Evolutionary conservation across 2,329 filamentous ascomycete species (phyloP).

Genomic region (Camillea tinctor): DNA sequence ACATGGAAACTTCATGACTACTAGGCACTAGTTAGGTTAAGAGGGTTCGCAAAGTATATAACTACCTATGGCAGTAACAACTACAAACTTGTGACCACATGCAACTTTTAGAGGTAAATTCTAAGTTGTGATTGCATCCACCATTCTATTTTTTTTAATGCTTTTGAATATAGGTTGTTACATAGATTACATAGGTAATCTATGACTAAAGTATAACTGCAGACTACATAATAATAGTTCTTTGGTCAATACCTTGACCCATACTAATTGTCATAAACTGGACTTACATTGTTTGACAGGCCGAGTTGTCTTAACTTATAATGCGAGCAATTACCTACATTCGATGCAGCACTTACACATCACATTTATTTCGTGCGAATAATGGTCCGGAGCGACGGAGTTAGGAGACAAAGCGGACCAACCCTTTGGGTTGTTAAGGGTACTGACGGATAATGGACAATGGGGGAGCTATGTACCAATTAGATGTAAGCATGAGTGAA

Average conservation of each 20-base stretch:
- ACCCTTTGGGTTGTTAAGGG: background rate
- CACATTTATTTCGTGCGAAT: background rate
- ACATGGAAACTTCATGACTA: too few species aligned
- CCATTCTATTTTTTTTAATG: too few species aligned
- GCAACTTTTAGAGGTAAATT: too few species aligned
- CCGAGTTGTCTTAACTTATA: background rate
- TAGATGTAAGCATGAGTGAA: background rate
- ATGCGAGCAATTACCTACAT: slow-evolving; percentile 1
- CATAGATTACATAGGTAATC: too few species aligned
- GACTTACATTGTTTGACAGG: background rate
- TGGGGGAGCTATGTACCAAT: background rate
- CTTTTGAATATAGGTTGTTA: too few species aligned
- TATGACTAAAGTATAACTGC: background rate
- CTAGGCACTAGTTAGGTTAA: too few species aligned
- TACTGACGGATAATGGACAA: background rate
- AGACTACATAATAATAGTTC: background rate
- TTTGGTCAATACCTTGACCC: background rate
- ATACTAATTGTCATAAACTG: background rate
- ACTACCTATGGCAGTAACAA: too few species aligned
- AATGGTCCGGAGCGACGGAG: slow-evolving; percentile 19
- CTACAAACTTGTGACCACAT: too few species aligned
- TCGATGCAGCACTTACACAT: background rate
- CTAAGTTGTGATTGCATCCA: too few species aligned
- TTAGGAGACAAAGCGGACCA: slow-evolving; percentile 18
- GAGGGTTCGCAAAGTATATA: too few species aligned